Evolutionary conservation across 306 rosid genomes (phyloP).

Genomic region (Begonia fuchsioides): DNA sequence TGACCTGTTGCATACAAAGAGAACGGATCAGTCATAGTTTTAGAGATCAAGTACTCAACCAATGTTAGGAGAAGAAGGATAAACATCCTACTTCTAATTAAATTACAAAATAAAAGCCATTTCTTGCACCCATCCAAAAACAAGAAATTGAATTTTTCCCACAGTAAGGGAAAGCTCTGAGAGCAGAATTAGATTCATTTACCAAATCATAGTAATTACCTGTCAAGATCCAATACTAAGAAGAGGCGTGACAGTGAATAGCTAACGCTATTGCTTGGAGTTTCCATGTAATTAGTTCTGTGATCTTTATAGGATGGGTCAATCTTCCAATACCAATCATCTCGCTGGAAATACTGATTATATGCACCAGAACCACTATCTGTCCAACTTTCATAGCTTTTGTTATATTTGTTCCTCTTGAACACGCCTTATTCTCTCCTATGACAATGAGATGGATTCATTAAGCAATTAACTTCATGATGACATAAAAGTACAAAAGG

Average conservation of each 20-base stretch:
- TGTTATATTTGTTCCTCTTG: conserved; percentile 63
- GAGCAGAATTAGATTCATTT: too few species aligned
- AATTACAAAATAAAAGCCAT: too few species aligned
- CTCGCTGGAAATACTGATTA: conserved; percentile 65
- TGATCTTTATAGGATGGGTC: conserved; percentile 44
- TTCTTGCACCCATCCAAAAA: too few species aligned
- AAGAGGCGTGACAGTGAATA: conserved; percentile 73
- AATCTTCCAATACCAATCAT: conserved; percentile 86
- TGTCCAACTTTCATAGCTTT: conserved; percentile 64
- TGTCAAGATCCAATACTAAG: conserved; percentile 73
- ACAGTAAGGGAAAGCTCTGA: too few species aligned
- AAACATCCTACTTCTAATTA: too few species aligned
- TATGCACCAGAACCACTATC: conserved; percentile 32
- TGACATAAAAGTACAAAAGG: neutral
- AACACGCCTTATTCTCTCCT: conserved; percentile 86
- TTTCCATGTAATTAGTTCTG: conserved; percentile 38
- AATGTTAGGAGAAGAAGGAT: too few species aligned
- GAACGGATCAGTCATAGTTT: neutral
- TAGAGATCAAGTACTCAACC: too few species aligned
- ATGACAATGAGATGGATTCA: conserved; percentile 10
- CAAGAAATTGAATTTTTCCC: too few species aligned
- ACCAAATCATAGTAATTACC: conserved; percentile 22
- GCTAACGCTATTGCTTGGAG: conserved; percentile 39
- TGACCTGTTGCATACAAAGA: conserved; percentile 37
- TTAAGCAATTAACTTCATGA: conserved; percentile 1